Conservation (phyloP, 768 basidiomycete species). For the Lyophyllum shimeji region DNA sequence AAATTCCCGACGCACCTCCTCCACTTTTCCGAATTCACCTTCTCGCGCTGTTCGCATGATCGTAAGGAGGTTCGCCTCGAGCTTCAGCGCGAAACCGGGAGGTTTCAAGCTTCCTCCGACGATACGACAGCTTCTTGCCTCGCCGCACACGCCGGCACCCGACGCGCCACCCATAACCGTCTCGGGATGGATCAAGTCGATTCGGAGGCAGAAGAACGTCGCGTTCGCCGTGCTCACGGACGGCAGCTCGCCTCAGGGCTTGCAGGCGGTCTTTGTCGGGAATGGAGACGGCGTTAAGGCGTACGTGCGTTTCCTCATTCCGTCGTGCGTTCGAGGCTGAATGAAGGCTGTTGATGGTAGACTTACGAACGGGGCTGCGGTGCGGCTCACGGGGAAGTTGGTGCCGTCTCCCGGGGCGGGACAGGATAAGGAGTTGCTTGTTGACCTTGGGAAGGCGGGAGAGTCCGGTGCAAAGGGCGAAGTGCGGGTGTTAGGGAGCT, state of each 20-base stretch:
- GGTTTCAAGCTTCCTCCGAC: constrained; percentile 18
- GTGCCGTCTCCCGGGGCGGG: constrained; percentile 43
- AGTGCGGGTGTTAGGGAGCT: constrained; percentile 43
- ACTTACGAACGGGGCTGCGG: constrained; percentile 22
- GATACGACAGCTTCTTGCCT: constrained; percentile 13
- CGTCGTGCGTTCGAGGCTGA: not conserved
- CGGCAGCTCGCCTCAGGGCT: constrained; percentile 65
- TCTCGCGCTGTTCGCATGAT: constrained; percentile 4
- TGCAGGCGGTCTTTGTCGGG: constrained; percentile 75
- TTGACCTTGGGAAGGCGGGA: constrained; percentile 29
- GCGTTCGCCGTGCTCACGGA: constrained; percentile 83
- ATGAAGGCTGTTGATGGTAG: constrained; percentile 5
- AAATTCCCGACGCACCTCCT: not conserved
- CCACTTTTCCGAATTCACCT: not conserved
- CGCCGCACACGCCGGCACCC: not conserved
- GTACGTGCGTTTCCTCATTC: constrained; percentile 8
- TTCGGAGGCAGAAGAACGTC: constrained; percentile 86
- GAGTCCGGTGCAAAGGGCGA: constrained; percentile 13
- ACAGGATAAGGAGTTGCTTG: constrained; percentile 48
- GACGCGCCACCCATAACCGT: constrained; percentile 37
- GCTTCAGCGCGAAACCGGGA: not conserved
- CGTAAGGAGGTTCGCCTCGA: constrained; percentile 11
- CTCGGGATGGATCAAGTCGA: constrained; percentile 84
- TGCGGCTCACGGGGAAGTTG: constrained; percentile 35
- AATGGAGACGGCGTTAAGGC: constrained; percentile 30